Percentiles rank a stretch among this genome's conserved stretches.
Evolutionary conservation across 495 filamentous ascomycete genomes (phyloP).

Genomic region (Annulohypoxylon maeteangense): DNA sequence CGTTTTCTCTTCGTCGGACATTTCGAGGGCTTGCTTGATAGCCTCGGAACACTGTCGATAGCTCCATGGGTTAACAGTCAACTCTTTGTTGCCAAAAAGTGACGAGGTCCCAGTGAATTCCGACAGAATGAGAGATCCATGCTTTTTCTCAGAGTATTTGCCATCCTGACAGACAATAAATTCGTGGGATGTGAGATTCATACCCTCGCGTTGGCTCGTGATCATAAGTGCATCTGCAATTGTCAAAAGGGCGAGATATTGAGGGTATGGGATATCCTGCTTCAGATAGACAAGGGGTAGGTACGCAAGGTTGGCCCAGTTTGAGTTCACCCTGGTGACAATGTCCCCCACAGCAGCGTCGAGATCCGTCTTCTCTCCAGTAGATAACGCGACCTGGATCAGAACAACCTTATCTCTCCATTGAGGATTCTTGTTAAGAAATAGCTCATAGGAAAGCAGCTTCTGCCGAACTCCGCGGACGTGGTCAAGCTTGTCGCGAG

Average conservation of each 20-base stretch:
- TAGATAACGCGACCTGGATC: conserved; percentile 91
- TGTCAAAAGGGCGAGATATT: conserved; percentile 88
- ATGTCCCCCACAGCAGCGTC: conserved; percentile 90
- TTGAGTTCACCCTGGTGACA: conserved; percentile 89
- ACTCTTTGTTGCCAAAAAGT: conserved; percentile 78
- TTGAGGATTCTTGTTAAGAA: conserved; percentile 90
- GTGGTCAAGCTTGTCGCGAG: conserved; percentile 90
- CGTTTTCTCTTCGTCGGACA: conserved; percentile 75
- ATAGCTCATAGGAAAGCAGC: conserved; percentile 89
- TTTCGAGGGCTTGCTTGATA: conserved; percentile 81
- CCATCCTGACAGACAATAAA: conserved; percentile 94
- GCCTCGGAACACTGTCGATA: conserved; percentile 85
- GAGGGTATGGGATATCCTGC: conserved; percentile 89
- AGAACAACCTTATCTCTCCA: conserved; percentile 88
- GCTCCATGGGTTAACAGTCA: conserved; percentile 94
- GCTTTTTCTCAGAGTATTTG: conserved; percentile 74
- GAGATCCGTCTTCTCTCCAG: conserved; percentile 84
- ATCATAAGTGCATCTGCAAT: conserved; percentile 93
- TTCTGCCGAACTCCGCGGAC: conserved; percentile 92
- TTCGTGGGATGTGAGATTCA: conserved; percentile 94
- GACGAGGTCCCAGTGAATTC: conserved; percentile 94
- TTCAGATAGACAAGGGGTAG: conserved; percentile 93
- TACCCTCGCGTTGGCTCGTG: conserved; percentile 90
- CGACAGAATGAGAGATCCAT: conserved; percentile 87
- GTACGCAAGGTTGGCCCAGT: conserved; percentile 86